Evolutionary conservation across 257 asterid genomes (phyloP), one percentile per base, ranked within the genome.

Genomic region (Apocynum venetum): DNA sequence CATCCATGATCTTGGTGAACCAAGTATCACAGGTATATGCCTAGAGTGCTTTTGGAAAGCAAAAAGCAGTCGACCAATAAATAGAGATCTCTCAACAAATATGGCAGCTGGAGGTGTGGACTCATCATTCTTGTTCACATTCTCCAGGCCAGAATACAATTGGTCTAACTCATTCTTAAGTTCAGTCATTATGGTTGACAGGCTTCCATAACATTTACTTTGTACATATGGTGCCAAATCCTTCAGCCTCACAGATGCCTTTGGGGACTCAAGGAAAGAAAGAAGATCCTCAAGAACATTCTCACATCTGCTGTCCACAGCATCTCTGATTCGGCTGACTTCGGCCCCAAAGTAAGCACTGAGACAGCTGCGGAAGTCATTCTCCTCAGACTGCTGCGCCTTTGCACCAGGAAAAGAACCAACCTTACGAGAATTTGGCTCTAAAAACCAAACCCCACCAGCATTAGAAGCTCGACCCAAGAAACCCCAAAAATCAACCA

Each of bases 401-500:
- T 88, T 93, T 71, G 90, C 81, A 79, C 91, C 82, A 36, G 84
- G 86, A 61, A 75, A 35, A 79, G 90, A 80, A 68, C 84, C 82
- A 70, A 77, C 72, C 82, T 87, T 93, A 81, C 87, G 93, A 66
- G 82, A 84, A 83, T 83, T 89, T 74, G 97, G 89, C 79, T 86
- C 91, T 83, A 87, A 83, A 83, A 96, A 96, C 99, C 99, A 96
- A 85, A 96, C 93, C 69, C 97, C 92, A n/a, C 97, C 98, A 72
- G 91, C 84, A 77, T 75, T 83, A 75, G 84, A 81, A 69, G 83
- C 88, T 81, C 88, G 88, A 51, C 83, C 89, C 80, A 86, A 81
- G 85, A 85, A 84, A 70, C 88, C 96, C 75, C 81, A 89, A 46
- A 90, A 84, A 84, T 84, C 91, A 82, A 75, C 71, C 73, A 3